phyloP scores from a whole-genome alignment of 2,329 filamentous ascomycete species.

The Fusarium sp. region DNA sequence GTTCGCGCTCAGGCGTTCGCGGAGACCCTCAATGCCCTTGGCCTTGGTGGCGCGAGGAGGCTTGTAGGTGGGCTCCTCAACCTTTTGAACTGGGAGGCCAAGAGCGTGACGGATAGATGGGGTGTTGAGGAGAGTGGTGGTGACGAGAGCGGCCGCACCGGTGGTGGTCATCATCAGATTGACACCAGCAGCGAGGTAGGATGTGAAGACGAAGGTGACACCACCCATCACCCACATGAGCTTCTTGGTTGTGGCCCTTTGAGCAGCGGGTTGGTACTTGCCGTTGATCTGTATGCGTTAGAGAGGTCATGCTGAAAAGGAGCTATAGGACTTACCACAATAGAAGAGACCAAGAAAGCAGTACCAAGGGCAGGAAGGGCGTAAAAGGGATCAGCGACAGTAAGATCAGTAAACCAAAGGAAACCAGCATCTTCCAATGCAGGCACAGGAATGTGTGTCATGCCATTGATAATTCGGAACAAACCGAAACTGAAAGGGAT shows the following conservation, averaged over 20 bases:
- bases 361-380: slow-evolving; percentile 76
- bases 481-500: slow-evolving; percentile 82
- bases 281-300: slow-evolving; percentile 52
- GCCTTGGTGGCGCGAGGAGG: slow-evolving; percentile 49
- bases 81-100: slow-evolving; percentile 54
- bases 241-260: slow-evolving; percentile 55
- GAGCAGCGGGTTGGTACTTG: slow-evolving; percentile 50
- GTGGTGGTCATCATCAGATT: slow-evolving; percentile 63
- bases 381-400: slow-evolving; percentile 80
- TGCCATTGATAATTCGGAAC: slow-evolving; percentile 80
- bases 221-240: slow-evolving; percentile 60
- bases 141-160: slow-evolving; percentile 54
- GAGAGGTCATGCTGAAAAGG: background rate
- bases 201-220: slow-evolving; percentile 59
- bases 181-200: slow-evolving; percentile 61
- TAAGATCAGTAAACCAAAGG: slow-evolving; percentile 84
- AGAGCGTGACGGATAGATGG: slow-evolving; percentile 54
- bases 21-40: slow-evolving; percentile 44
- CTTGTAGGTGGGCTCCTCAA: slow-evolving; percentile 51
- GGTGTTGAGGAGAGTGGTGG: slow-evolving; percentile 55
- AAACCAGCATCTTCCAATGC: slow-evolving; percentile 77
- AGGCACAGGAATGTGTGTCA: slow-evolving; percentile 84
- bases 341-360: slow-evolving; percentile 65
- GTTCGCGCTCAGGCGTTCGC: slow-evolving; percentile 51
- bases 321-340: slow-evolving; percentile 59